These are phyloP conservation scores for Metarhizium rileyi DNA, from an alignment of 2,329 filamentous ascomycete species.

Conservation along the genomic window DNA sequence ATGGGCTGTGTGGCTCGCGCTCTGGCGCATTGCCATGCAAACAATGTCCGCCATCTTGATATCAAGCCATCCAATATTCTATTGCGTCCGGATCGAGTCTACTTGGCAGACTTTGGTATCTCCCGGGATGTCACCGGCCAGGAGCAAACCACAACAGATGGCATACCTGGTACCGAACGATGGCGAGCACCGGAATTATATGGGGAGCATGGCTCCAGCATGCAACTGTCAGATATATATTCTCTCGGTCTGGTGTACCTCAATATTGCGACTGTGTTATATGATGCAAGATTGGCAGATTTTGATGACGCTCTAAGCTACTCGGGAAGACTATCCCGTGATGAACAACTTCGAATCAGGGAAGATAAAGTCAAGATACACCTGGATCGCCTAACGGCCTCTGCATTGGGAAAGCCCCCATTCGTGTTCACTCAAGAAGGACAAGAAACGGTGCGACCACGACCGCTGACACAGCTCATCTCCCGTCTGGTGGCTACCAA, in stretches of 20 bases:
- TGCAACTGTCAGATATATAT: constrained; percentile 38
- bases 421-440: constrained; percentile 28
- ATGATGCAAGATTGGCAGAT: constrained; percentile 27
- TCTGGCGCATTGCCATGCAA: constrained; percentile 30
- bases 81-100: constrained; percentile 33
- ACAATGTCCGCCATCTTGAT: constrained; percentile 35
- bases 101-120: constrained; percentile 40
- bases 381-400: constrained; percentile 22
- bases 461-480: constrained; percentile 29
- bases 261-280: constrained; percentile 33
- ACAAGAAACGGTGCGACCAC: constrained; percentile 29
- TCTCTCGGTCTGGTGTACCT: constrained; percentile 37
- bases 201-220: constrained; percentile 26
- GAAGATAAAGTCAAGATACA: constrained; percentile 26
- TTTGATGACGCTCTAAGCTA: constrained; percentile 30
- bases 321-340: constrained; percentile 14
- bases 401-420: constrained; percentile 24
- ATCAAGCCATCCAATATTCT: constrained; percentile 40
- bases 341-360: constrained; percentile 22
- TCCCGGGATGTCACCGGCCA: constrained; percentile 35
- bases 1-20: constrained; percentile 36
- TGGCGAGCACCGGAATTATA: constrained; percentile 38
- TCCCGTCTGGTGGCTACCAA: constrained; percentile 24
- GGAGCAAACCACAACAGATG: constrained; percentile 34
- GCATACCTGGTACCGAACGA: constrained; percentile 29